Evolutionary conservation across 768 basidiomycete species (phyloP), one percentile per base, ranked within the genome.

Genomic region (Russula sp.): DNA sequence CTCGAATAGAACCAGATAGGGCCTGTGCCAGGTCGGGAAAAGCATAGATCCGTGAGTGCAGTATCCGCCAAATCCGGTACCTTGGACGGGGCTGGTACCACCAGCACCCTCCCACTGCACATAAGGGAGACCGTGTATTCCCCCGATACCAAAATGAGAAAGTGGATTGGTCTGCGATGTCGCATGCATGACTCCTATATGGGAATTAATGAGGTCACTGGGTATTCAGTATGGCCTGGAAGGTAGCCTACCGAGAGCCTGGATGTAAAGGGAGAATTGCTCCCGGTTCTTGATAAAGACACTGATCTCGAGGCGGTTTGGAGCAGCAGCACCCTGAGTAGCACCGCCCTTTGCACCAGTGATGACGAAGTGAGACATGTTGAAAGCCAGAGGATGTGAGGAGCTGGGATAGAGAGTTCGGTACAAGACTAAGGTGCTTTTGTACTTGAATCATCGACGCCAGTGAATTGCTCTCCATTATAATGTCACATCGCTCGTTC

Each of bases 11-110:
- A 76, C 68, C 29, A 83, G 69, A 63, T 83, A 83, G 3, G 81
- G 79, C 53, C 83, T 70, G 64, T 84, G 82, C 78, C 79, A 83
- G 5, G 79, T 81, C 8, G 81, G 81, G 73, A 83, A 83, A 10
- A 82, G 70, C 9, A 77, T 73, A 1, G 76, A 77, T 16, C 78
- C 79, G 67, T 84, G 83, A n/a, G 75, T 77, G 67, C 82, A 83
- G 65, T 83, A 83, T 4, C 82, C 82, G n/a, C 73, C 71, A 72
- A 73, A 76, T 8, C 63, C 60, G 8, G 69, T 63, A 0, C 64
- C 60, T 16, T 68, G 52, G 14, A 67, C 70, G 1, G 75, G 69
- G 35, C 69, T 25, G 11, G 53, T 32, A 22, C 69, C 65, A 7
- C 73, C 75, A 11, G 74, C 70, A 14, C 73, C 77, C 55, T 79